These are phyloP conservation scores for Pyrus betulifolia DNA, from an alignment of 306 rosid genomes.

Conservation along the genomic window DNA sequence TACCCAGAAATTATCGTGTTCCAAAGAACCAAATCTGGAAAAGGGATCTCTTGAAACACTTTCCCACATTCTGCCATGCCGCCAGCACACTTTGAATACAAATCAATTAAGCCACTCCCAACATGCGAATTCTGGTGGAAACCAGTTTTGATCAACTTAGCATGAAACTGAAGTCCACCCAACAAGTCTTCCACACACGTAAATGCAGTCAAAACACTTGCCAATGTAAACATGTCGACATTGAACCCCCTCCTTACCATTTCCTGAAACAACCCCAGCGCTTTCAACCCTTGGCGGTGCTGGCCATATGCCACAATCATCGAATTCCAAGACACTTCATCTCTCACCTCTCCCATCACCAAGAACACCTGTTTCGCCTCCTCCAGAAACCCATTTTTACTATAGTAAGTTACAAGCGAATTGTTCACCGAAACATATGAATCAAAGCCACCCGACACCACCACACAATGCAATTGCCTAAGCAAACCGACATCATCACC, in stretches of 20 bases:
- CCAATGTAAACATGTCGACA: conserved; percentile 77
- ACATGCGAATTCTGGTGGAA: conserved; percentile 67
- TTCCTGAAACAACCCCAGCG: conserved; percentile 53
- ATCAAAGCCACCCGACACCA: conserved; percentile 45
- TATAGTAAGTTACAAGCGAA: conserved; percentile 41
- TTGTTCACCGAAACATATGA: conserved; percentile 56
- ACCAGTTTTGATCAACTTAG: conserved; percentile 67
- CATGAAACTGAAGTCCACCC: conserved; percentile 79
- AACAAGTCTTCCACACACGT: conserved; percentile 52
- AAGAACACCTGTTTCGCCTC: conserved; percentile 34
- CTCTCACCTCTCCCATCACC: conserved; percentile 46
- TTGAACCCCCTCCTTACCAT: conserved; percentile 44
- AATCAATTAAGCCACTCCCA: conserved; percentile 78
- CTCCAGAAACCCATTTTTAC: conserved; percentile 39
- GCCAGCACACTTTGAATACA: conserved; percentile 68
- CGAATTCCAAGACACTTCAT: conserved; percentile 77
- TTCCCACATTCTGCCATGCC: conserved; percentile 56
- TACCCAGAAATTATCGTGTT: conserved; percentile 86
- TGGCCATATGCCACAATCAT: conserved; percentile 71
- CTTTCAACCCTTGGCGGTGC: conserved; percentile 52
- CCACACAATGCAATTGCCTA: conserved; percentile 40
- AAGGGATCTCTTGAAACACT: conserved; percentile 56
- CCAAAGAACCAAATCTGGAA: conserved; percentile 78
- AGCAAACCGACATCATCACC: conserved; percentile 35
- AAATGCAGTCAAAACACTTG: conserved; percentile 74